Evolutionary conservation across 768 basidiomycete genomes (phyloP), one percentile per base, ranked within the genome.

Genomic region (Russula dissimulans): DNA sequence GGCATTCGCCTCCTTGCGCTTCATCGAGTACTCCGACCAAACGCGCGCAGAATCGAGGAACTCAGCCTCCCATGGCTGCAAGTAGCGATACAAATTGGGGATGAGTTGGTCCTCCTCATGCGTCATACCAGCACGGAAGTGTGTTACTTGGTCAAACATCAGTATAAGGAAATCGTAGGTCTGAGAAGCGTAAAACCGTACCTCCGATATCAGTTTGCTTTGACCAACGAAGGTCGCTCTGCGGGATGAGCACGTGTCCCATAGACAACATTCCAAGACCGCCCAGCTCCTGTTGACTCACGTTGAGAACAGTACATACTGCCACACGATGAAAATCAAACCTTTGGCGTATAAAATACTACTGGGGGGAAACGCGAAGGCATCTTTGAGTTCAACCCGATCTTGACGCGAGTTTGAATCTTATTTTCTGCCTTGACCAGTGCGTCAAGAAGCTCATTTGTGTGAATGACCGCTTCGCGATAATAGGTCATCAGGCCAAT

Each of bases 11-110:
- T 99, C 97, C 73, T 98, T 98, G 67, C 97, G 79, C 79, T 98
- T 99, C 93, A 97, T 91, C 0, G 95, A 95, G 72, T 99, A 99
- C 72, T 99, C 97, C 0, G 88, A 91, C 97, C 97, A 99, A 43
- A 99, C 97, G 67, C 97, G 92, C 43, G 95, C 95, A 2, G 95
- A 97, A 70, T 99, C 97, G 61, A 97, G 72, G 78, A 99, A 97
- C 71, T 97, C 95, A 0, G 94, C 91, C 70, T 95, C 92, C 95
- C 95, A 97, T 10, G 95, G 94, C 67, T 95, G 91, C 12, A 97
- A 79, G 72, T 98, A 95, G 65, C 97, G 89, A 76, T 95, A 95
- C 75, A 99, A 71, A 73, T 98, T 98, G 51, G 95, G 95, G 69
- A 97, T 98, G 34, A 98, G 81, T 68, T 95, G 89, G 67, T 92